Evolutionary conservation across 805 yeast species (phyloP), one percentile per base, ranked within the genome.

Genomic region (Groenewaldozyma tartarivorans): DNA sequence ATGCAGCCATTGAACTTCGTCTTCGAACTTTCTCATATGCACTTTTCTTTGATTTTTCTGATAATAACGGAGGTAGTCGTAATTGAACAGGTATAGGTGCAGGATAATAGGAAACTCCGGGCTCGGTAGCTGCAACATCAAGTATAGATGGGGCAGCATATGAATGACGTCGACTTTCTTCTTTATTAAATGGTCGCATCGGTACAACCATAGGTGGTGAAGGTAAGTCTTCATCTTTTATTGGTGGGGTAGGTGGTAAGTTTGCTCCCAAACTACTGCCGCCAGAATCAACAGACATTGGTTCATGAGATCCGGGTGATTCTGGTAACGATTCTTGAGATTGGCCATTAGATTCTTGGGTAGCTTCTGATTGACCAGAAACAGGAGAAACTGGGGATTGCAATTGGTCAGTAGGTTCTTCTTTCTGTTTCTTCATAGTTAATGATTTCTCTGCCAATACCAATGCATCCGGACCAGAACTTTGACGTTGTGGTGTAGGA

Each of bases 81-180:
- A 61, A 50, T 43, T 48, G 49, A n/a, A 47, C 40, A 7, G 66
- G 66, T 6, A 61, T 49, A 2, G 64, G 66, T 2, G 65, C 61
- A 2, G 66, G 65, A 33, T 61, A 61, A 39, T 43, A 48, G 3
- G 46, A 43, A 21, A 39, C 22, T 16, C 36, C 34, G 18, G 43
- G 42, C 21, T 42, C 26, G 22, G 7, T 9, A 16, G n/a, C 7
- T 31, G 34, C 11, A n/a, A 6, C 34, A 6, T 6, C 15, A 7
- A 24, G 11, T 24, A 24, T 24, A 9, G 29, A 13, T 24, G 11
- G 15, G 15, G n/a, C 6, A 7, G 9, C 13, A 31, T 7, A 31
- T n/a, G 34, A 6, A n/a, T 31, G 34, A 17, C 34, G 18, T n/a
- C 15, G 9, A 7, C 18, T 31, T 11, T 31, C 6, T 16, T n/a